Conservation (phyloP, 2,329 filamentous ascomycete genomes). For the Ambrosiella beaveri region DNA sequence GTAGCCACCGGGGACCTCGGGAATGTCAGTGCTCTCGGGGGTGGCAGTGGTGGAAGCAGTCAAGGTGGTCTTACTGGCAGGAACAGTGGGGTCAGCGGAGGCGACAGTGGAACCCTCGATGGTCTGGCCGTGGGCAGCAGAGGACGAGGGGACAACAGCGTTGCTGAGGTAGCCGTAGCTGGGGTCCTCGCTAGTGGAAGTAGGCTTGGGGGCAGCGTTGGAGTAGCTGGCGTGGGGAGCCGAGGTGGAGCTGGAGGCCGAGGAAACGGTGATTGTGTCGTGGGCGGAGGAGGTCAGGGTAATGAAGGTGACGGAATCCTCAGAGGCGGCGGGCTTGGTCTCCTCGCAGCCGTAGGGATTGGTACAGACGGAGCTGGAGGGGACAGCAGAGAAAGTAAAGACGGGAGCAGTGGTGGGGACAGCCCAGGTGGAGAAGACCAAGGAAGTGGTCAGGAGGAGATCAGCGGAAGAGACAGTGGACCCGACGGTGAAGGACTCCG, state of each 20-base stretch:
- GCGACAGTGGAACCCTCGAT: background rate
- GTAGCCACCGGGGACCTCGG: slow-evolving; percentile 11
- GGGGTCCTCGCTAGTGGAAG: background rate
- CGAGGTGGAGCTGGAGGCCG: slow-evolving; percentile 3
- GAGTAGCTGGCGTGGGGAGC: slow-evolving; percentile 1
- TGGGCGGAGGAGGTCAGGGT: slow-evolving; percentile 9
- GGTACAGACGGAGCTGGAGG: slow-evolving; percentile 5
- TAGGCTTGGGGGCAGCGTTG: background rate
- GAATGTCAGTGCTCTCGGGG: background rate
- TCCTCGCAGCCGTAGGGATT: slow-evolving; percentile 11
- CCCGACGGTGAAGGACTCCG: background rate
- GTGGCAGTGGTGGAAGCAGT: background rate
- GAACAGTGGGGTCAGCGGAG: slow-evolving; percentile 7
- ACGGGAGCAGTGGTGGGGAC: slow-evolving; percentile 3
- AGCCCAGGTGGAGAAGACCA: slow-evolving; percentile 5
- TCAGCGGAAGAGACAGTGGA: slow-evolving; percentile 8
- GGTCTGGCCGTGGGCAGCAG: background rate
- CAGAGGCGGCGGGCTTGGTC: background rate
- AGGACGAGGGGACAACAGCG: background rate
- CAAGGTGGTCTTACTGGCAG: background rate
- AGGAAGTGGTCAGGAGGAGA: background rate
- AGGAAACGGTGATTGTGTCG: slow-evolving; percentile 8
- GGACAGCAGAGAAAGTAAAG: background rate
- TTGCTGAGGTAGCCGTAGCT: background rate
- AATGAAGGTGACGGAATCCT: slow-evolving; percentile 9